Base-by-base conservation (phyloP, 2,329 filamentous ascomycete species). In the Epicoccum nigrum region DNA sequence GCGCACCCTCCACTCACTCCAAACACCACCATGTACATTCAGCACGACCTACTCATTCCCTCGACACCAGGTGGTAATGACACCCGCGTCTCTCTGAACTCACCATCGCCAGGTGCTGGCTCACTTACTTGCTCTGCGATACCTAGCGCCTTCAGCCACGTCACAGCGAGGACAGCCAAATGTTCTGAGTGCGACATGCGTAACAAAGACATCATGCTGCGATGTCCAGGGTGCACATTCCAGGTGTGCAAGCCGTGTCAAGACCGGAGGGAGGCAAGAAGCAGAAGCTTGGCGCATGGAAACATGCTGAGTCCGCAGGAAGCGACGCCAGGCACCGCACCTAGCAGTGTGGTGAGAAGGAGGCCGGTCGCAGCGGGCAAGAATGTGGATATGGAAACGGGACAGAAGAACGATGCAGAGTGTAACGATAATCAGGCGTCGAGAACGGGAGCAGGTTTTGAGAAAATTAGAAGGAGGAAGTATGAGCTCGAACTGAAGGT, bases 111-210 rank as follows among this genome's bases (percentile, higher is more conserved):
- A 3, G 53, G 49, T 39, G 21, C 43, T 21, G 54, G 47, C 31
- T 32, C 34, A 16, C 20, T 39, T 1, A 25, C 9, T 2, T 71
- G 68, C 47, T 58, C 58, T 1, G 42, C 56, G 0, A 56, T 67
- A 59, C 45, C 60, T 17, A 17, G 58, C 13, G 42, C 64, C 51
- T 65, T 70, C 45, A 45, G 20, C 54, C 15, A 7, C 7, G 31
- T 73, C 20, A 56, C 32, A 0, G 65, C 72, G 7, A 70, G 70
- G 37, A 74, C 71, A 0, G 70, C 71, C n/a, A 74, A 73, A 43
- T 74, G 71, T 42, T 65, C 67, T 2, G 60, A 62, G 13, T 74
- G 71, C 55, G 70, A 74, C 39, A 39, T 56, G 33, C 66, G 70
- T 12, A 73, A 73, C 34, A 62, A 50, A 34, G 58, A 56, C 9